Evolutionary conservation across 495 filamentous ascomycete species (phyloP).

Genomic region (Glonium stellatum): DNA sequence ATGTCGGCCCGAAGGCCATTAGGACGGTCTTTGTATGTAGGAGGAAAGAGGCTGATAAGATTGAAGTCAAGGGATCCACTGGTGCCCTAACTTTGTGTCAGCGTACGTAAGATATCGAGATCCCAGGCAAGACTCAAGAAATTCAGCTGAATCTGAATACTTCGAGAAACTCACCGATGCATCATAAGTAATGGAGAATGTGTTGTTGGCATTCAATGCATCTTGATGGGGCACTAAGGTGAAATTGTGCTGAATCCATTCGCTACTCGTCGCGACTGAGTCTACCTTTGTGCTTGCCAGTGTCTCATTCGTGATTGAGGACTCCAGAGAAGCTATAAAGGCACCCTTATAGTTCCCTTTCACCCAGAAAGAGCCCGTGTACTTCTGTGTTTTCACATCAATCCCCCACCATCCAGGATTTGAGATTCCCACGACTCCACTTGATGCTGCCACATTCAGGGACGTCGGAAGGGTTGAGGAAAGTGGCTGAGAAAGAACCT

Average conservation of each 20-base stretch:
- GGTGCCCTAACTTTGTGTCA: not conserved
- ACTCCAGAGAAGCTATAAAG: constrained; percentile 40
- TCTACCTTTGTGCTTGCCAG: constrained; percentile 40
- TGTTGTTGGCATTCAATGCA: constrained; percentile 36
- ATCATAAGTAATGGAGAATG: constrained; percentile 35
- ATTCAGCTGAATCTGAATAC: too few species aligned
- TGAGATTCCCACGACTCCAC: constrained; percentile 25
- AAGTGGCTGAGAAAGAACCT: constrained; percentile 40
- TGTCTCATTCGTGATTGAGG: constrained; percentile 41
- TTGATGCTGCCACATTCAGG: constrained; percentile 44
- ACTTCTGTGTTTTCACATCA: constrained; percentile 26
- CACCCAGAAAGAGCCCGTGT: constrained; percentile 36
- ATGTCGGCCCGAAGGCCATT: constrained; percentile 34
- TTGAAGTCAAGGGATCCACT: constrained; percentile 30
- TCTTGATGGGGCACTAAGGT: constrained; percentile 34
- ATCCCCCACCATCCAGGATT: constrained; percentile 31
- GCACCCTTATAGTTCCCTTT: constrained; percentile 30
- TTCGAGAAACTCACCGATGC: constrained; percentile 14
- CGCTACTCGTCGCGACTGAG: constrained; percentile 32
- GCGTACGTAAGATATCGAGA: not conserved
- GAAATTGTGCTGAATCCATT: constrained; percentile 47
- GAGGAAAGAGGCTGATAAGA: constrained; percentile 36
- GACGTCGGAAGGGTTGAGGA: constrained; percentile 53
- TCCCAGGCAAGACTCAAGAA: too few species aligned
- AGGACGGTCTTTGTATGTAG: constrained; percentile 34